Evolutionary conservation across 2,329 filamentous ascomycete species (phyloP).

Genomic region (Calonectria naviculata): DNA sequence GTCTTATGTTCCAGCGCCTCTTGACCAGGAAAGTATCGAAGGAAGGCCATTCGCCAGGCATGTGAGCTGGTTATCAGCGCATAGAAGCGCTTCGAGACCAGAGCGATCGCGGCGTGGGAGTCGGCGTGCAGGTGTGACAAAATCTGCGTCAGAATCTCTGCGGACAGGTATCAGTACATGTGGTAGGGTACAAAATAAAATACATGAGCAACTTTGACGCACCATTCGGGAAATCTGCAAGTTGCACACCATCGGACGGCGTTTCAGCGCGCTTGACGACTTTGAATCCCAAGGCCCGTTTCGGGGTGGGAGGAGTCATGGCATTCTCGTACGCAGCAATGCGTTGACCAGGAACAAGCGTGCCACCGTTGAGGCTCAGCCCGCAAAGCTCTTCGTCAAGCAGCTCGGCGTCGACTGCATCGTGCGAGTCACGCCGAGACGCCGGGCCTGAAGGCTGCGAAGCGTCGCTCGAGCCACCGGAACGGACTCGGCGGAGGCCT

Average conservation of each 20-base stretch:
- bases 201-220: constrained; percentile 40
- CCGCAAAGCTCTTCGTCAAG: constrained; percentile 64
- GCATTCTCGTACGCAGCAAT: constrained; percentile 73
- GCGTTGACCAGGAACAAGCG: constrained; percentile 59
- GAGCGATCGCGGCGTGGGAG: constrained; percentile 82
- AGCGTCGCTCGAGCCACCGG: constrained; percentile 47
- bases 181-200: not conserved
- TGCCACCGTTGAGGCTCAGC: constrained; percentile 57
- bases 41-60: constrained; percentile 93
- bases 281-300: constrained; percentile 65
- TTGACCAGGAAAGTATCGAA: constrained; percentile 87
- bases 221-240: constrained; percentile 85
- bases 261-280: constrained; percentile 61
- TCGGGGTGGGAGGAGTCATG: constrained; percentile 57
- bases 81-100: constrained; percentile 91
- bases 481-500: constrained; percentile 47
- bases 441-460: constrained; percentile 49
- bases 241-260: constrained; percentile 52
- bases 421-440: constrained; percentile 39
- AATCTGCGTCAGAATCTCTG: constrained; percentile 93
- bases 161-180: constrained; percentile 26
- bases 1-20: constrained; percentile 51
- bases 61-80: constrained; percentile 89
- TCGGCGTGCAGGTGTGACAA: constrained; percentile 90
- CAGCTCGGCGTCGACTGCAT: constrained; percentile 52